Evolutionary conservation across 1,284 basidiomycete species (phyloP), one percentile per base, ranked within the genome.

Genomic region (Leccinum cinnamomeum): DNA sequence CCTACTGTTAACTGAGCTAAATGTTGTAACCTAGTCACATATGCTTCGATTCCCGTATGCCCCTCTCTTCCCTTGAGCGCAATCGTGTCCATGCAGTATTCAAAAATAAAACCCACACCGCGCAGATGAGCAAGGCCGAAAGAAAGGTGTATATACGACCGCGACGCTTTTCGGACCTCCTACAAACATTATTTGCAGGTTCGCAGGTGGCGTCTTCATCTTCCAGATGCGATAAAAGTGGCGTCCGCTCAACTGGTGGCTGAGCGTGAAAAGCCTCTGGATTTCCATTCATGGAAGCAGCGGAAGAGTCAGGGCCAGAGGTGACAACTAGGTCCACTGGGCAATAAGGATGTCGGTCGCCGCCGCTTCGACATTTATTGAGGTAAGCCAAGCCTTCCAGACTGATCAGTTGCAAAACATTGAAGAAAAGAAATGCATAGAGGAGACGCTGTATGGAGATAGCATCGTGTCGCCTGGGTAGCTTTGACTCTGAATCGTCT

Each of bases 51-150:
- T 53, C 57, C 37, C 8, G 62, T 30, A 74, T 68, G 25, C 60
- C 75, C 63, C 76, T 69, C 62, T 75, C 72, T 64, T 70, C 77
- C 67, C 72, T 78, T 41, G 78, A 79, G 28, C 85, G 79, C 64
- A 90, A 71, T 66, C 81, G 82, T 60, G 82, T 70, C 79, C 80
- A 87, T 1, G 86, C 89, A 10, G 84, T 87, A 14, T 73, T 78
- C 67, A 92, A 76, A 74, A 91, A 91, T 64, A 91, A 74, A 56
- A 82, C 68, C 90, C 90, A 92, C 3, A 87, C 84, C 50, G 75
- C 75, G 7, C 80, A 71, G 10, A 91, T 82, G 46, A 88, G 72
- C 2, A 68, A 64, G 7, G 72, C 78, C 51, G 79, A 81, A 39
- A 83, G 65, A 44, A 75, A 66, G 18, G 82, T 79, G 65, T 85